Percentiles rank a stretch among this genome's conserved stretches.
phyloP scores from a whole-genome alignment of 768 basidiomycete species.

The Coprinopsis cinerea region DNA sequence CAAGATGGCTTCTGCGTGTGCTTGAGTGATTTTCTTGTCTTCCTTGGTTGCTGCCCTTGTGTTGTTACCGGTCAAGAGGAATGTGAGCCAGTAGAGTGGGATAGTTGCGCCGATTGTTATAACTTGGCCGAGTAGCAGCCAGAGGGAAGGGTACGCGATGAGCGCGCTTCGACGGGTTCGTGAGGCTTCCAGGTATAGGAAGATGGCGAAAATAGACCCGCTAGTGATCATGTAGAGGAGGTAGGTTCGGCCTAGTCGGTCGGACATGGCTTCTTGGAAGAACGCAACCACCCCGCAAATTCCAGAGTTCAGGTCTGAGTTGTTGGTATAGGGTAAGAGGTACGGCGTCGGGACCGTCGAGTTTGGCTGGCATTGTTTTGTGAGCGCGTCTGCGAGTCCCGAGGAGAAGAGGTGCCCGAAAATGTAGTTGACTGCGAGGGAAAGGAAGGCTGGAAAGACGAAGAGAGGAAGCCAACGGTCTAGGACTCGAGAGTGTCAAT shows the following conservation, averaged over 20 bases:
- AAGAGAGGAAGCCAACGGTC: conserved; percentile 26
- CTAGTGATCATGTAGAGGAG: conserved; percentile 33
- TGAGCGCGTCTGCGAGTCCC: conserved; percentile 22
- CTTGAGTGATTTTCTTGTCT: conserved; percentile 26
- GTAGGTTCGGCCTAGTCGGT: conserved; percentile 22
- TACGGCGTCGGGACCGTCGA: conserved; percentile 20
- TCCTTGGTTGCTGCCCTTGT: conserved; percentile 16
- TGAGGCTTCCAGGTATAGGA: conserved; percentile 40
- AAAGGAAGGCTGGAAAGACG: conserved; percentile 33
- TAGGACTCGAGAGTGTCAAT: neutral
- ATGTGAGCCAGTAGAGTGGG: conserved; percentile 43
- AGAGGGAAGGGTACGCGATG: conserved; percentile 36
- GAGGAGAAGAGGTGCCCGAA: conserved; percentile 27
- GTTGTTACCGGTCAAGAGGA: conserved; percentile 34
- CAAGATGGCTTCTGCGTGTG: conserved; percentile 45
- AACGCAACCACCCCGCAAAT: conserved; percentile 42
- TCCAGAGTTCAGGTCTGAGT: conserved; percentile 26
- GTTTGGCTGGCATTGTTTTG: conserved; percentile 26
- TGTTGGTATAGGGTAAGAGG: conserved; percentile 34
- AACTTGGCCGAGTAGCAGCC: conserved; percentile 36
- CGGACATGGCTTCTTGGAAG: conserved; percentile 39
- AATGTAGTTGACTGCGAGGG: conserved; percentile 28
- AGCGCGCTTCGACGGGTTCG: conserved; percentile 28
- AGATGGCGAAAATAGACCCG: conserved; percentile 29
- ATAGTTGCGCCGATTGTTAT: conserved; percentile 36